These are phyloP conservation scores for Fusarium setosum DNA, from an alignment of 2,329 filamentous ascomycete genomes.

Conservation along the genomic window DNA sequence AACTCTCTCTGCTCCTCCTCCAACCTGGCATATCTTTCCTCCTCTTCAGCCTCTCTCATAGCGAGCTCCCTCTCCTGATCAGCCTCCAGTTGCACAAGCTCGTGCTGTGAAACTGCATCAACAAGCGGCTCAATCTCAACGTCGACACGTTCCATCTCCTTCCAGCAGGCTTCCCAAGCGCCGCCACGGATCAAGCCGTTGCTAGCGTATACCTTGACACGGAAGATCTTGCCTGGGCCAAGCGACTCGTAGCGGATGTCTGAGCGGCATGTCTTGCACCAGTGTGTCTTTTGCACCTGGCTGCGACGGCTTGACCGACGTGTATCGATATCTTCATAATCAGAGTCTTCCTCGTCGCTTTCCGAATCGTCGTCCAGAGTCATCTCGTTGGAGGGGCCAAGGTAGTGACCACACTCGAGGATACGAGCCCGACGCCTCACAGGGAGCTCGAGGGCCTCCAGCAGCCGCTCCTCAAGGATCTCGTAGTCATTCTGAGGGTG, in stretches of 20 bases:
- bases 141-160: conserved; percentile 98
- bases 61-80: conserved; percentile 56
- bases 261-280: conserved; percentile 66
- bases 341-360: conserved; percentile 58
- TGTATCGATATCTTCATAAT: conserved; percentile 46
- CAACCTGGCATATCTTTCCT: conserved; percentile 45
- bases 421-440: conserved; percentile 73
- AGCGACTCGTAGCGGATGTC: conserved; percentile 67
- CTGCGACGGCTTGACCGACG: conserved; percentile 33
- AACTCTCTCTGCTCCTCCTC: conserved; percentile 40
- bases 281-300: conserved; percentile 56
- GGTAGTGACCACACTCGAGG: conserved; percentile 81
- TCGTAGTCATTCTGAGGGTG: conserved; percentile 87
- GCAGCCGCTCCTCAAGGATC: conserved; percentile 79
- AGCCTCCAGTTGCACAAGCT: conserved; percentile 67
- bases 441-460: conserved; percentile 80
- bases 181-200: conserved; percentile 94
- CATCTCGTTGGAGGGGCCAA: conserved; percentile 68
- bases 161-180: conserved; percentile 94
- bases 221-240: conserved; percentile 70
- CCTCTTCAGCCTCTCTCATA: conserved; percentile 50
- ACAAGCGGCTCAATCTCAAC: conserved; percentile 87
- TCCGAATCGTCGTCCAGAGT: conserved; percentile 57
- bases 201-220: conserved; percentile 90
- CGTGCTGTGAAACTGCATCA: conserved; percentile 66